These are phyloP conservation scores for Aspergillus nomiae DNA, from an alignment of 2,329 filamentous ascomycete genomes.

Conservation along the genomic window DNA sequence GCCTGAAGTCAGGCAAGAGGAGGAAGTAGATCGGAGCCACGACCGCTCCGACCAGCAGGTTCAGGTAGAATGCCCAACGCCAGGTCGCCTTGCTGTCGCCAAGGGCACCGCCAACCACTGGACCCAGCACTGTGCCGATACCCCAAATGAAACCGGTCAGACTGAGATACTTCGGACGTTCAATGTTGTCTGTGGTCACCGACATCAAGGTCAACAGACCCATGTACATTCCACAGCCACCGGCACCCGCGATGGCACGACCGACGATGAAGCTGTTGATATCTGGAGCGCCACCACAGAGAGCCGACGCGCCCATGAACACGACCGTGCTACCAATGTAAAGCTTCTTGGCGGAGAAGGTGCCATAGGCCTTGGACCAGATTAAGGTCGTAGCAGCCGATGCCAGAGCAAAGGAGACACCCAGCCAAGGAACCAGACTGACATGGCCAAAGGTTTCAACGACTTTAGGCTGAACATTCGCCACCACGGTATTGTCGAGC, in stretches of 20 bases:
- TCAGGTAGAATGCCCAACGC: too few relatives aligned
- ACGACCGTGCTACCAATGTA: conserved; percentile 20
- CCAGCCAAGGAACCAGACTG: conserved; percentile 48
- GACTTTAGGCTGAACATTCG: conserved; percentile 51
- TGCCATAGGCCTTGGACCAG: conserved; percentile 38
- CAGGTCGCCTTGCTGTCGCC: too few relatives aligned
- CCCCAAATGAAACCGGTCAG: too few relatives aligned
- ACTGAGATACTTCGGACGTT: too few relatives aligned
- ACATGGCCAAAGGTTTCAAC: conserved; percentile 41
- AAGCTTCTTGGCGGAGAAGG: conserved; percentile 49
- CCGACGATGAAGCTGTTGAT: conserved; percentile 6
- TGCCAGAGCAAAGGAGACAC: conserved; percentile 46
- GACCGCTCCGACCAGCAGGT: too few relatives aligned
- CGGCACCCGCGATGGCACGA: conserved; percentile 7
- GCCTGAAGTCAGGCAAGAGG: conserved; percentile 36
- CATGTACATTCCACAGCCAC: conserved; percentile 29
- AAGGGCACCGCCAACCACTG: too few relatives aligned
- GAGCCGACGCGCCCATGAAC: too few relatives aligned
- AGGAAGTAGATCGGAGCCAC: conserved; percentile 41
- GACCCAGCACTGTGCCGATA: too few relatives aligned
- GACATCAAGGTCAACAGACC: conserved; percentile 28
- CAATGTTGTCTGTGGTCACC: too few relatives aligned
- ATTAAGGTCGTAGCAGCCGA: conserved; percentile 43
- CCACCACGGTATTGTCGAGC: conserved; percentile 52
- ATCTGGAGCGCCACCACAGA: too few relatives aligned